Percentiles rank a stretch among this genome's conserved stretches.
Evolutionary conservation across 2,329 filamentous ascomycete genomes (phyloP).

Genomic region (Exophiala dermatitidis): DNA sequence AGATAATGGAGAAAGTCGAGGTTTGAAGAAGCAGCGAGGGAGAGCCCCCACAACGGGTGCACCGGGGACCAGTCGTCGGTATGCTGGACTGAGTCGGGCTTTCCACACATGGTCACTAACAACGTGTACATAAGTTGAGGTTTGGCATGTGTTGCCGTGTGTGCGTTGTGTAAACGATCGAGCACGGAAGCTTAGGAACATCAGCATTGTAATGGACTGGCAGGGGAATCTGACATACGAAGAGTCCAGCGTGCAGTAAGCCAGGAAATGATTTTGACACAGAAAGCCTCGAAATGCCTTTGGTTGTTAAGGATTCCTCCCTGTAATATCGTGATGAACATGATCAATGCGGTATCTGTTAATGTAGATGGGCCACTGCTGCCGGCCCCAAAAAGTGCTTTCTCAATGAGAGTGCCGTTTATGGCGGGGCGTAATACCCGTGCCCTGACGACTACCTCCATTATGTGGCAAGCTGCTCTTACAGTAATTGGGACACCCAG

Average conservation of each 20-base stretch:
- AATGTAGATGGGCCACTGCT: constrained; percentile 71
- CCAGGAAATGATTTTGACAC: constrained; percentile 74
- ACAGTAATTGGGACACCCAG: constrained; percentile 9
- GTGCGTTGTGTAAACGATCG: constrained; percentile 60
- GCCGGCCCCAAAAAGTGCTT: constrained; percentile 47
- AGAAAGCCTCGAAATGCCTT: constrained; percentile 60
- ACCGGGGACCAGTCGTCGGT: constrained; percentile 15
- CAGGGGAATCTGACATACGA: constrained; percentile 46
- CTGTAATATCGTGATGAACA: constrained; percentile 65
- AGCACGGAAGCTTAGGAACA: constrained; percentile 42
- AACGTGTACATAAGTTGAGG: constrained; percentile 65
- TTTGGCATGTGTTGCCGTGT: constrained; percentile 56
- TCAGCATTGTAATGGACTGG: neutral
- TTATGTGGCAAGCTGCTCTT: constrained; percentile 18
- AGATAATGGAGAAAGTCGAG: constrained; percentile 13
- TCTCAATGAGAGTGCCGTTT: constrained; percentile 10
- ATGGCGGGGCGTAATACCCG: constrained; percentile 5
- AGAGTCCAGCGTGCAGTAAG: constrained; percentile 74
- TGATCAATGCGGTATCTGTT: constrained; percentile 67
- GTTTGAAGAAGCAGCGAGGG: constrained; percentile 5
- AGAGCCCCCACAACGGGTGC: constrained; percentile 9
- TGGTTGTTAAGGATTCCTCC: constrained; percentile 54
- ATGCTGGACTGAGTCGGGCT: constrained; percentile 23
- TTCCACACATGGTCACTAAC: constrained; percentile 58
- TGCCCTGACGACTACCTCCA: constrained; percentile 13